Conservation (phyloP, 257 asterid genomes). For the Thymus mandschuricus region DNA sequence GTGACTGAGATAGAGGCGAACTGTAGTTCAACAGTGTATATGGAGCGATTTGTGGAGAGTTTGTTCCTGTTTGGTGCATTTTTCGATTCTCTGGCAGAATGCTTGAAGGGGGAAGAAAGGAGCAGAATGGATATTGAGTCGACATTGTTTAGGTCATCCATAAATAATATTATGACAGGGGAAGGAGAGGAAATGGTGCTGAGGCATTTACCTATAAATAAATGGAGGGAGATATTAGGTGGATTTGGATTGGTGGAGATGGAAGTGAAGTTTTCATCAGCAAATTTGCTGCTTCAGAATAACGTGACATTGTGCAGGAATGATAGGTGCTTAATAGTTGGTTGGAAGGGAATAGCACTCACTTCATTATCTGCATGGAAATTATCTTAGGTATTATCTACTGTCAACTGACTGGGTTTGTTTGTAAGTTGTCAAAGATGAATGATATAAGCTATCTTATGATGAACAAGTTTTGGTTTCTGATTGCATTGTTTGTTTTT, state of each 20-base stretch:
- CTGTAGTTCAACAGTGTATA: conserved; percentile 42
- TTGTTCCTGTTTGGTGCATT: conserved; percentile 44
- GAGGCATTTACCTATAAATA: conserved; percentile 38
- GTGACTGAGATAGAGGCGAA: conserved; percentile 47
- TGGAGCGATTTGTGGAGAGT: conserved; percentile 49
- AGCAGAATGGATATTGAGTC: conserved; percentile 40
- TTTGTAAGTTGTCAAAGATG: no score
- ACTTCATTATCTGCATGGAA: conserved; percentile 52
- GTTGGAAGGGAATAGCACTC: conserved; percentile 59
- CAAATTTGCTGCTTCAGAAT: conserved; percentile 36
- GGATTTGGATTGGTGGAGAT: conserved; percentile 37
- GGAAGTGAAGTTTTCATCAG: conserved; percentile 43
- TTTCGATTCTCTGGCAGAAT: conserved; percentile 47
- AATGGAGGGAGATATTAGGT: conserved; percentile 47
- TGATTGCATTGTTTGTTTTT: conserved; percentile 14
- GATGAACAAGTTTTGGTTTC: background rate
- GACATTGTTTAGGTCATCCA: conserved; percentile 35
- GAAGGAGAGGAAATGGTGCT: conserved; percentile 48
- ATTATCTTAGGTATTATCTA: background rate
- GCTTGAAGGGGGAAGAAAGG: conserved; percentile 38
- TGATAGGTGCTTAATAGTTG: conserved; percentile 40
- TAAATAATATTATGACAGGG: conserved; percentile 41
- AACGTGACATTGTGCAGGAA: conserved; percentile 37
- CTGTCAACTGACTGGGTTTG: no score
- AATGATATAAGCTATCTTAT: no score